phyloP scores from a whole-genome alignment of 345 rosid genomes.

The Rhodamnia argentea region DNA sequence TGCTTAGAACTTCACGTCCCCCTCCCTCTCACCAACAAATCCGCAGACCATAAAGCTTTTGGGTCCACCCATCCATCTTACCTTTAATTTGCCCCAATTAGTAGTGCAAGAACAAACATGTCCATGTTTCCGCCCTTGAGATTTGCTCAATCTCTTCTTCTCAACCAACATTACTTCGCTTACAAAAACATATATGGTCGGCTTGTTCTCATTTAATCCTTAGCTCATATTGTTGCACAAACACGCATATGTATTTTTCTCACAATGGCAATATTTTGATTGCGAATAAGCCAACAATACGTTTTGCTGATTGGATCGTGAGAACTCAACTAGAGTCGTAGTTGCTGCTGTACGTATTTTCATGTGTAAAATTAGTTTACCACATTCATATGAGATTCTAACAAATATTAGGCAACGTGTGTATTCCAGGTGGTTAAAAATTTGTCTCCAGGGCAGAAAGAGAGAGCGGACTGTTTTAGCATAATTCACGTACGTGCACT shows the following conservation, averaged over 20 bases:
- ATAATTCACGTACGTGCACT: not conserved
- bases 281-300: no score
- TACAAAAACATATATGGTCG: not conserved
- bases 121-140: not conserved
- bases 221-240: not conserved
- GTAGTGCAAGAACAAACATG: not conserved
- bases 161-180: not conserved
- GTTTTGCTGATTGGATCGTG: no score
- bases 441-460: not conserved
- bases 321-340: no score
- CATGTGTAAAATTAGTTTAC: no score
- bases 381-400: not conserved
- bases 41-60: not conserved
- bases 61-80: not conserved
- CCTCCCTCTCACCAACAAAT: not conserved
- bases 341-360: no score
- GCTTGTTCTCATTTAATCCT: not conserved
- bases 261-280: no score
- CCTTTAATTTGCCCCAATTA: not conserved
- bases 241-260: not conserved
- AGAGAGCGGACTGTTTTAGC: not conserved
- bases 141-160: not conserved
- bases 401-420: not conserved
- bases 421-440: not conserved
- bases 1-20: not conserved